Percentiles rank a stretch among this genome's conserved stretches.
phyloP scores from a whole-genome alignment of 2,329 filamentous ascomycete genomes.

The Endothia cerciana region DNA sequence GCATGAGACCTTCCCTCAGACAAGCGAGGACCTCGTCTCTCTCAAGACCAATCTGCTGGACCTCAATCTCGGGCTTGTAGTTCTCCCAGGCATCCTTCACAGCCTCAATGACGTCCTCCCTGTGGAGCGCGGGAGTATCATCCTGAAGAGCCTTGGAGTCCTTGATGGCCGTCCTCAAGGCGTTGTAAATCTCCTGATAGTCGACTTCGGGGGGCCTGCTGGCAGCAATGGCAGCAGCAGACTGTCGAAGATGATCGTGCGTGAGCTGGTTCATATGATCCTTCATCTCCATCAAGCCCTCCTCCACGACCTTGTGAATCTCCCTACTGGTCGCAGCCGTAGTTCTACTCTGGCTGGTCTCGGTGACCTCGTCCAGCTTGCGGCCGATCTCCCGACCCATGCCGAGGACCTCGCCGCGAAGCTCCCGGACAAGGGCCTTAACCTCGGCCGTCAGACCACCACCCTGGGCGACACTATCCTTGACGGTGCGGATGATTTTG shows the following conservation, averaged over 20 bases:
- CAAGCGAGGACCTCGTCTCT: conserved; percentile 88
- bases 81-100: conserved; percentile 91
- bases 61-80: conserved; percentile 90
- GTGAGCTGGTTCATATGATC: conserved; percentile 82
- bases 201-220: conserved; percentile 67
- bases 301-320: conserved; percentile 75
- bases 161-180: conserved; percentile 74
- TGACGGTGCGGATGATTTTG: conserved; percentile 82
- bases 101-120: conserved; percentile 84
- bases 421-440: conserved; percentile 85
- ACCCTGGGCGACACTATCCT: conserved; percentile 86
- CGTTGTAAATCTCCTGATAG: conserved; percentile 83
- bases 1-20: conserved; percentile 80
- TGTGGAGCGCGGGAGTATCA: conserved; percentile 59
- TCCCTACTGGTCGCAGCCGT: conserved; percentile 67
- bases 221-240: conserved; percentile 60
- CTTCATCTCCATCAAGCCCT: conserved; percentile 80
- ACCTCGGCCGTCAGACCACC: conserved; percentile 90
- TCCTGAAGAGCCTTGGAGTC: conserved; percentile 59
- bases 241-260: conserved; percentile 73
- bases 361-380: conserved; percentile 73
- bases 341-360: conserved; percentile 48
- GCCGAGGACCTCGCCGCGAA: conserved; percentile 88
- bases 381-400: conserved; percentile 92
- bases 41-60: conserved; percentile 88